Base-by-base conservation (phyloP, 2,329 filamentous ascomycete genomes). In the Zymoseptoria brevis region DNA sequence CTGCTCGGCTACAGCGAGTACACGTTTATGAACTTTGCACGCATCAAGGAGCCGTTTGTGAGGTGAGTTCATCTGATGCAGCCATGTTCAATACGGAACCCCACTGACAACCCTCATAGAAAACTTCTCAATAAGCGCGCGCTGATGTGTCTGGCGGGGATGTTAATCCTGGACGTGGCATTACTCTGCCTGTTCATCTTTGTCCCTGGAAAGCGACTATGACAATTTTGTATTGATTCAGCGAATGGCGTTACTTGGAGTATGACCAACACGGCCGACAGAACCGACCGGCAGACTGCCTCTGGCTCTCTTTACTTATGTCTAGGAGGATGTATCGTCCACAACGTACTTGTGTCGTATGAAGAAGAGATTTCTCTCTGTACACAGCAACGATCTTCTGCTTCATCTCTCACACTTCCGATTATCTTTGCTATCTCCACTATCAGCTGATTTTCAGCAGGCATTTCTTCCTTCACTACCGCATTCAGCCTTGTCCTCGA, bases 1-100 rank as follows among this genome's bases (percentile, higher is more conserved):
- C 81, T 97, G 19, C 74, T 89, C n/a, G 92, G 93, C 41, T 87
- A 87, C 74, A 96, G 92, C 78, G 95, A 99, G 77, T 96, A 97
- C 77, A 96, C 93, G 0, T 91, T 96, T 55, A 92, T 96, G 80
- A 89, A 87, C 74, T 96, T 95, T 78, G 88, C 89, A 22, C 83
- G 85, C 49, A 90, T 97, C 64, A 85, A 89, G 57, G 94, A 99
- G 75, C 89, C 91, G 0, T 99, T 94, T 72, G 88, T 99, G 57
- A 87, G 67, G 69, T 72, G 59, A 58, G 69, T 57, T 9, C 4
- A 16, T 49, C n/a, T n/a, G 19, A 41, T 19, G 16, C 24, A 13
- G 8, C 19, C 9, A 9, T 26, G 4, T 16, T 50, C 19, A 19
- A 49, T 11, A 16, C 21, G 26, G 52, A 59, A 11, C 16, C 24